phyloP scores from a whole-genome alignment of 805 yeast genomes.

The Monosporozyma aerobia region DNA sequence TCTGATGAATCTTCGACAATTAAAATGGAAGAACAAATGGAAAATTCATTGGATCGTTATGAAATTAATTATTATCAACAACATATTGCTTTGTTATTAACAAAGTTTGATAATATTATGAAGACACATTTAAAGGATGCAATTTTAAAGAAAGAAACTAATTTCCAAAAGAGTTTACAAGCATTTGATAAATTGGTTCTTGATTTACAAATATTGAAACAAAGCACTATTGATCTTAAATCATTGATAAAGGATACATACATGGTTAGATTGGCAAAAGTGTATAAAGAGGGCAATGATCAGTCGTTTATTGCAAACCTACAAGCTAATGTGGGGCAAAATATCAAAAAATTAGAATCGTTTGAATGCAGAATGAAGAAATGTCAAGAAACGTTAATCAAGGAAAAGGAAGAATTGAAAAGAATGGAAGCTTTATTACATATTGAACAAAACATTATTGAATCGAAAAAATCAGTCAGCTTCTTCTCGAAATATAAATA shows the following conservation, averaged over 20 bases:
- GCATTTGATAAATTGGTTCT: conserved; percentile 19
- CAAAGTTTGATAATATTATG: conserved; percentile 19
- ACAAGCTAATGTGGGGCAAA: conserved; percentile 7
- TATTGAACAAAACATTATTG: conserved; percentile 6
- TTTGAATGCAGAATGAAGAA: conserved; percentile 24
- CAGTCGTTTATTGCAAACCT: conserved; percentile 20
- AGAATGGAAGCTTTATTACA: conserved; percentile 20
- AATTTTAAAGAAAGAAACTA: conserved; percentile 22
- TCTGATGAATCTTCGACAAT: background rate
- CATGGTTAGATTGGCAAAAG: conserved; percentile 20
- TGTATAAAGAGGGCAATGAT: conserved; percentile 21
- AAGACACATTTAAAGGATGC: conserved; percentile 15
- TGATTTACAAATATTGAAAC: conserved; percentile 24
- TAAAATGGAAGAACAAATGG: background rate
- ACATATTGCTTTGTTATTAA: conserved; percentile 17
- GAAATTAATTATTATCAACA: conserved; percentile 17
- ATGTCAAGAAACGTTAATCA: conserved; percentile 13
- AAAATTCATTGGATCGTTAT: conserved; percentile 8
- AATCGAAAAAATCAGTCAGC: conserved; percentile 3
- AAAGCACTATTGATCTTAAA: conserved; percentile 17
- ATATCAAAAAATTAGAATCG: conserved; percentile 18
- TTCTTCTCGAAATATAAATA: conserved; percentile 5
- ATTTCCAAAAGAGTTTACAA: conserved; percentile 22
- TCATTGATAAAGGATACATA: conserved; percentile 24
- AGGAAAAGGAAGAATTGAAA: conserved; percentile 21